Evolutionary conservation across 805 yeast genomes (phyloP).

Genomic region (Yamadazyma laniorum): DNA sequence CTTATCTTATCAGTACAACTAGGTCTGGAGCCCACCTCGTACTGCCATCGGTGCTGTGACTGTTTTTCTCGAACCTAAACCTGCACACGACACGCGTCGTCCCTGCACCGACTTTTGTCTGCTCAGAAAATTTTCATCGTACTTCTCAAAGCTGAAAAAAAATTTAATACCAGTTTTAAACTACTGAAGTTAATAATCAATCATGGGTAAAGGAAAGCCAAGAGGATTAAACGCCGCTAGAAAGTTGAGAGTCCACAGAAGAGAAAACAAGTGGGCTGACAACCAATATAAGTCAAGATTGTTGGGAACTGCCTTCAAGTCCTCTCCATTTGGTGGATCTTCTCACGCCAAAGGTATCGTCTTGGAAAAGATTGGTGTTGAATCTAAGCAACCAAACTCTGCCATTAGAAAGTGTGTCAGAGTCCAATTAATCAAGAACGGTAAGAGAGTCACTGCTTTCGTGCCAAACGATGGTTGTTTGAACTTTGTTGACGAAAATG

Average conservation of each 20-base stretch:
- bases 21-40: too few relatives aligned
- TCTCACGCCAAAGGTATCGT: slow-evolving; percentile 99
- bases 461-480: slow-evolving; percentile 99
- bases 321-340: slow-evolving; percentile 99
- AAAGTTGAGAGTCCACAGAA: slow-evolving; percentile 99
- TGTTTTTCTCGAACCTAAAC: background rate
- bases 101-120: slow-evolving; percentile 2
- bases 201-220: slow-evolving; percentile 99
- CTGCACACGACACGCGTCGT: slow-evolving; percentile 6
- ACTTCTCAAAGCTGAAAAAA: slow-evolving; percentile 6
- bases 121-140: slow-evolving; percentile 8
- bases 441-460: slow-evolving; percentile 99
- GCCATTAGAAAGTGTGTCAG: slow-evolving; percentile 99
- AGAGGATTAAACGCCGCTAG: slow-evolving; percentile 99
- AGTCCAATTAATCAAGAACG: slow-evolving; percentile 99
- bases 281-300: slow-evolving; percentile 97
- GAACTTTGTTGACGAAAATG: slow-evolving; percentile 99
- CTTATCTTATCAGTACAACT: too few relatives aligned
- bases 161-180: slow-evolving; percentile 1
- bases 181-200: slow-evolving; percentile 28
- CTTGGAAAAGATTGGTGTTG: slow-evolving; percentile 98
- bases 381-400: slow-evolving; percentile 99
- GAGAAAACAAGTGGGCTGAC: slow-evolving; percentile 99
- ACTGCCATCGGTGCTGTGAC: background rate
- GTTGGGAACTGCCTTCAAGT: slow-evolving; percentile 99